Evolutionary conservation across 805 yeast species (phyloP).

Genomic region (Pichia nanzhaoensis): DNA sequence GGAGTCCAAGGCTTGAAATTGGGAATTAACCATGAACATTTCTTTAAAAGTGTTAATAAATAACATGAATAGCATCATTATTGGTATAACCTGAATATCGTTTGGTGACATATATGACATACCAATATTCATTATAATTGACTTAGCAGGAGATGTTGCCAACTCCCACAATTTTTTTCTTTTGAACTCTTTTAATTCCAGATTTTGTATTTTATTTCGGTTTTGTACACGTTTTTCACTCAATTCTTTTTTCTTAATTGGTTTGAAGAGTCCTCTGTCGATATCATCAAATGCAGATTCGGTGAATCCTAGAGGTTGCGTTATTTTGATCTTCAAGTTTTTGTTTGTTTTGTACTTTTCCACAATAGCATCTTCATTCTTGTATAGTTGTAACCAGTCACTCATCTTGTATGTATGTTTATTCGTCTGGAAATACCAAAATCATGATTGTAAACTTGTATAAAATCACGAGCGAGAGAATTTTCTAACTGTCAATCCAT

Average conservation of each 20-base stretch:
- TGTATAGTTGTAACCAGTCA: constrained; percentile 10
- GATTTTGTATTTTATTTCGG: constrained; percentile 9
- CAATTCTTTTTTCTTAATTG: not conserved
- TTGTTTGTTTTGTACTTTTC: not conserved
- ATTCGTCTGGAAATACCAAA: too few species aligned
- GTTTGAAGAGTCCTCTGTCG: constrained; percentile 8
- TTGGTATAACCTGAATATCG: constrained; percentile 81
- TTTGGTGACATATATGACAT: constrained; percentile 94
- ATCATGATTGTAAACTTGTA: not conserved
- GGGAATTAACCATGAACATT: constrained; percentile 46
- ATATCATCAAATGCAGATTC: constrained; percentile 13
- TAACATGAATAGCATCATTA: constrained; percentile 82
- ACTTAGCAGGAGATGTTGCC: constrained; percentile 75
- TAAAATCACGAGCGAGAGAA: too few species aligned
- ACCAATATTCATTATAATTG: constrained; percentile 79
- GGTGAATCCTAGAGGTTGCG: constrained; percentile 15
- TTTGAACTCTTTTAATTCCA: constrained; percentile 34
- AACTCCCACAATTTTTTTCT: constrained; percentile 78
- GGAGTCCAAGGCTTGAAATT: constrained; percentile 36
- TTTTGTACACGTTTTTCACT: not conserved
- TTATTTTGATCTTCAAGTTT: constrained; percentile 5
- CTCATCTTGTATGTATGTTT: constrained; percentile 1
- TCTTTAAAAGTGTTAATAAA: constrained; percentile 74
- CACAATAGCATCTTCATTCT: constrained; percentile 6
- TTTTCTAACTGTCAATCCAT: too few species aligned